Evolutionary conservation across 805 yeast species (phyloP).

Genomic region (Ogataea paradorogensis): DNA sequence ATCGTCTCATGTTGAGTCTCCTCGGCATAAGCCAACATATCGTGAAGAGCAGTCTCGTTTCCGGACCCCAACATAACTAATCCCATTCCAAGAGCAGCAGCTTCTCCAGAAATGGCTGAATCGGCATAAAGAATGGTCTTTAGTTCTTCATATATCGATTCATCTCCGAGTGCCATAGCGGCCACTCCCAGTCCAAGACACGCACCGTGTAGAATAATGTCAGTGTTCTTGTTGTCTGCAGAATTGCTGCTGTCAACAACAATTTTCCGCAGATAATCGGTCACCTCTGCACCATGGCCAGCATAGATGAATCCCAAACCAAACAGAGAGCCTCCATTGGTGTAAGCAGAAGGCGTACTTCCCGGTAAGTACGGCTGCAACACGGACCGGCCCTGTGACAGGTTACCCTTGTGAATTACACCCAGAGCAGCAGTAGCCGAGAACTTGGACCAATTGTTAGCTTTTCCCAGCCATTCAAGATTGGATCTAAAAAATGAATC

Average conservation of each 20-base stretch:
- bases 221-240: conserved; percentile 52
- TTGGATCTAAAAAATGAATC: conserved; percentile 89
- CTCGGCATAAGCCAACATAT: conserved; percentile 86
- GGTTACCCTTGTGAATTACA: conserved; percentile 92
- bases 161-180: conserved; percentile 87
- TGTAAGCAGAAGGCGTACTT: conserved; percentile 71
- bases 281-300: conserved; percentile 89
- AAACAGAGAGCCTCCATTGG: conserved; percentile 92
- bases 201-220: conserved; percentile 91
- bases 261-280: conserved; percentile 71
- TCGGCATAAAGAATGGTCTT: conserved; percentile 83
- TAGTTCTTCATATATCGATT: conserved; percentile 72
- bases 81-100: conserved; percentile 96
- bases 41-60: conserved; percentile 59
- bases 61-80: conserved; percentile 93
- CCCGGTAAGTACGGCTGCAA: conserved; percentile 92
- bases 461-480: conserved; percentile 93
- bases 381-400: conserved; percentile 83
- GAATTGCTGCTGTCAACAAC: conserved; percentile 55
- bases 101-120: conserved; percentile 92
- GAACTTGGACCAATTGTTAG: conserved; percentile 98
- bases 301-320: conserved; percentile 94
- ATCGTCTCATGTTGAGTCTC: conserved; percentile 96
- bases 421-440: conserved; percentile 98
- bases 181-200: conserved; percentile 94